Base-by-base conservation (phyloP, 805 yeast genomes). In the Sporopachydermia lactativora region DNA sequence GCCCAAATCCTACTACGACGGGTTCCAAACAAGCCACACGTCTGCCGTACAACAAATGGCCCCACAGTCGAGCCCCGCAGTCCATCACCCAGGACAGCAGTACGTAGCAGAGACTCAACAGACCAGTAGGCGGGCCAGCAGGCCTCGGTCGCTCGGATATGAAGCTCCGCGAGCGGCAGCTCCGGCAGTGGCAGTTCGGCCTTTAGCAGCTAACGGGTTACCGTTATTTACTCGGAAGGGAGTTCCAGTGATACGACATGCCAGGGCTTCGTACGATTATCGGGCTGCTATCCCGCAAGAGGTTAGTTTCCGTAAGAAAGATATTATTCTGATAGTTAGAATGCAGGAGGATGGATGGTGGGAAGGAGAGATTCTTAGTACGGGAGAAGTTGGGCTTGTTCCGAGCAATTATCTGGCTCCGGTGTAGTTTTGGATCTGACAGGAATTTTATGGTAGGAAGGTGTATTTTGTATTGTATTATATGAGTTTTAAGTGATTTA, bases 301-400 rank as follows among this genome's bases (percentile, higher is more conserved):
- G 45, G 63, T 76, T 5, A 57, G 71, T 4, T 77, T 77, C 60
- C 64, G 70, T 36, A 73, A 73, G 50, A 74, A 71, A 43, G 83
- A 77, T 46, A 50, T 67, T 3, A 52, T 77, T 38, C 57, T 73
- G 42, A 70, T 77, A 2, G 49, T 75, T 14, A 66, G 64, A 37
- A 70, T 63, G 65, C 81, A 76, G 52, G 77, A 75, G 16, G 84
- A 77, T 48, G 81, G 81, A 1, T 77, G 84, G 84, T 77, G 84
- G 84, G 76, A 72, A 49, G 75, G 74, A 19, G 84, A 77, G 48
- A 72, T 73, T 15, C 43, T 66, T 24, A 62, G 64, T 28, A 35
- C 48, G 5, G 61, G 61, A 2, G 60, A 58, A 19, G 54, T 66
- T 13, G 84, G 84, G 2, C 62, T 76, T 24, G 82, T 80, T 3